Evolutionary conservation across 2,329 filamentous ascomycete species (phyloP), one percentile per base, ranked within the genome.

Genomic region (Acrocalymma vagum): DNA sequence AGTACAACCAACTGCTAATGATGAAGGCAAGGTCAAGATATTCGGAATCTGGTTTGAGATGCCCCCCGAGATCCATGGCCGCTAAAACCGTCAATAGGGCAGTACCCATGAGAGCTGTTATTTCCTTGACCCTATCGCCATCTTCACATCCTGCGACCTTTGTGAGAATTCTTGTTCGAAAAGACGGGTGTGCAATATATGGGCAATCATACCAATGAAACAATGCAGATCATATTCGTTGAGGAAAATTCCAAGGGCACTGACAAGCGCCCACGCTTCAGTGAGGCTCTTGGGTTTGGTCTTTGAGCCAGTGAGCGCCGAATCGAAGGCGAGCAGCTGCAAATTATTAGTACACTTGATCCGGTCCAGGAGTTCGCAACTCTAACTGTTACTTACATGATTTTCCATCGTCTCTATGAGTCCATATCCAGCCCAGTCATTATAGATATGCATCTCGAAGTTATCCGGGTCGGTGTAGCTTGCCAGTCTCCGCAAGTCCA

Each of bases 391-490:
- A 37, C 41, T 25, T 25, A 51, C 40, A 3, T 45, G 14, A 14
- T 60, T 51, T 25, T 55, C 43, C 18, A 51, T 29, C n/a, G 53
- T 16, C 29, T 58, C 53, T 28, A 40, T 35, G n/a, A 49, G 29
- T 2, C 50, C 52, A 13, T 36, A 52, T 10, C 40, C 38, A n/a
- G 46, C 15, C 8, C 36, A 57, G 18, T 58, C 46, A 15, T 53
- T 53, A 20, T 38, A 45, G 24, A 55, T 48, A 24, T 58, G 36
- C 50, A 57, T 57, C 1, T 29, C 33, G 33, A 59, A 53, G 2
- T 6, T 16, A 22, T 57, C 57, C 3, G 51, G 54, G 17, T 44
- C 29, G 17, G 51, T 51, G n/a, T 50, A 53, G 1, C 34, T 38
- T 11, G 37, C 36, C 13, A 33, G 27, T 6, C 34, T 22, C 32